These are phyloP conservation scores for Teratosphaeria pseudoeucalypti DNA, from an alignment of 2,329 filamentous ascomycete species.

Conservation along the genomic window DNA sequence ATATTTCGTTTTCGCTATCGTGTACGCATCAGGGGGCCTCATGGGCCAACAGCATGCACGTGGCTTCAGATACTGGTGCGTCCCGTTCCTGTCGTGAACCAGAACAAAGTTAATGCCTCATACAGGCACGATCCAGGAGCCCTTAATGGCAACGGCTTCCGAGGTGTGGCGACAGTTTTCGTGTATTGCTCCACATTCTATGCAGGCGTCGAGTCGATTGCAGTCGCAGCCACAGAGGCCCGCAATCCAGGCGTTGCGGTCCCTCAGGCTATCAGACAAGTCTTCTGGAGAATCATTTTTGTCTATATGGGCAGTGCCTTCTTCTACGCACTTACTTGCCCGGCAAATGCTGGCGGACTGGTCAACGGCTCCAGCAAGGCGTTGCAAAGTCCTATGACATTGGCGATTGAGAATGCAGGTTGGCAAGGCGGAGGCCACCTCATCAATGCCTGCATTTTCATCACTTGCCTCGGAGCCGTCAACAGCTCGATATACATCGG, in stretches of 20 bases:
- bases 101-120: not conserved
- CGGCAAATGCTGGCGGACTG: slow-evolving; percentile 55
- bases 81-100: not conserved
- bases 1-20: slow-evolving; percentile 32
- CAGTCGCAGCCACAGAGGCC: slow-evolving; percentile 43
- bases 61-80: slow-evolving; percentile 24
- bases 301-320: slow-evolving; percentile 62
- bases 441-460: slow-evolving; percentile 67
- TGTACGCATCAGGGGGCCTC: slow-evolving; percentile 25
- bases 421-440: slow-evolving; percentile 64
- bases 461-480: slow-evolving; percentile 55
- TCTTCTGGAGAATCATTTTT: slow-evolving; percentile 31
- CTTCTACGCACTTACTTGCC: slow-evolving; percentile 51
- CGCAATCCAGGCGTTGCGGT: slow-evolving; percentile 39
- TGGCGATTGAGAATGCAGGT: slow-evolving; percentile 63
- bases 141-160: slow-evolving; percentile 29
- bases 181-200: slow-evolving; percentile 39
- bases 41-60: slow-evolving; percentile 18
- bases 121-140: slow-evolving; percentile 26
- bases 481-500: slow-evolving; percentile 72
- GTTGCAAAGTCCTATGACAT: slow-evolving; percentile 61
- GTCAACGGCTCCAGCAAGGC: slow-evolving; percentile 52
- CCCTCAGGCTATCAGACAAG: slow-evolving; percentile 22
- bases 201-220: slow-evolving; percentile 42
- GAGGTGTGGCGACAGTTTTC: slow-evolving; percentile 33